Conservation (phyloP, 495 filamentous ascomycete species). For the Podospora pseudoanserina region DNA sequence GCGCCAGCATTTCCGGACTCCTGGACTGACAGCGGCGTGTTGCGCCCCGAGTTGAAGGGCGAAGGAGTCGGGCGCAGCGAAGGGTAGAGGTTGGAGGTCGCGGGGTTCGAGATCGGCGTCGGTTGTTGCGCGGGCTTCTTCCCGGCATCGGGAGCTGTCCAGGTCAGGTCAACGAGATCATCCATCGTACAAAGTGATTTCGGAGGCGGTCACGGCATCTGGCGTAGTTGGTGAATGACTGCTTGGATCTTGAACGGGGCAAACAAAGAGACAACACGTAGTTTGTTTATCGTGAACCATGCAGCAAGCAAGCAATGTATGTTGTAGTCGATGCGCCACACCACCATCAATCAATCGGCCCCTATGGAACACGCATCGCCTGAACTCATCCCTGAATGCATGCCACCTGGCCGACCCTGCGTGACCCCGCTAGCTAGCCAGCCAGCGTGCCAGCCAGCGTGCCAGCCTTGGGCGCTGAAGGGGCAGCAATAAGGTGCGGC, state of each 20-base stretch:
- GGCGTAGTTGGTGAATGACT: neutral
- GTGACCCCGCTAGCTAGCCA: neutral
- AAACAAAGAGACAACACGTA: conserved; percentile 1
- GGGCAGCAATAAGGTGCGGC: conserved; percentile 1
- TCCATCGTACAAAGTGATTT: conserved; percentile 41
- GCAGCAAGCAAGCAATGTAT: neutral
- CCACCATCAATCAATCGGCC: neutral
- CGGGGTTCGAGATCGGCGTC: conserved; percentile 47
- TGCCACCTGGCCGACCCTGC: neutral
- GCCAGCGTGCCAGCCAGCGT: too few species aligned
- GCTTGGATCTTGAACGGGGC: neutral
- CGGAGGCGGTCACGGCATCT: conserved; percentile 11
- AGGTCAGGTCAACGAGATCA: conserved; percentile 52
- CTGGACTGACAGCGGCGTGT: conserved; percentile 61
- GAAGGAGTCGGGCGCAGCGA: conserved; percentile 60
- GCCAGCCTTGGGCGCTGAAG: neutral
- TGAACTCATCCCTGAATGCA: neutral
- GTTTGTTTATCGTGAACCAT: neutral
- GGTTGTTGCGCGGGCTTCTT: conserved; percentile 44
- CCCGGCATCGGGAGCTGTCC: conserved; percentile 42
- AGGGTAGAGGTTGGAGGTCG: conserved; percentile 49
- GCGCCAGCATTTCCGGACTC: conserved; percentile 47
- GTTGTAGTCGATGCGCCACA: neutral
- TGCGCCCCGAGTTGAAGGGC: conserved; percentile 57
- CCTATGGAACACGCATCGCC: neutral